Percentiles rank a stretch among this genome's conserved stretches.
These are phyloP conservation scores for Populus hybrid DNA, from an alignment of 441 rosid species.

Conservation along the genomic window DNA sequence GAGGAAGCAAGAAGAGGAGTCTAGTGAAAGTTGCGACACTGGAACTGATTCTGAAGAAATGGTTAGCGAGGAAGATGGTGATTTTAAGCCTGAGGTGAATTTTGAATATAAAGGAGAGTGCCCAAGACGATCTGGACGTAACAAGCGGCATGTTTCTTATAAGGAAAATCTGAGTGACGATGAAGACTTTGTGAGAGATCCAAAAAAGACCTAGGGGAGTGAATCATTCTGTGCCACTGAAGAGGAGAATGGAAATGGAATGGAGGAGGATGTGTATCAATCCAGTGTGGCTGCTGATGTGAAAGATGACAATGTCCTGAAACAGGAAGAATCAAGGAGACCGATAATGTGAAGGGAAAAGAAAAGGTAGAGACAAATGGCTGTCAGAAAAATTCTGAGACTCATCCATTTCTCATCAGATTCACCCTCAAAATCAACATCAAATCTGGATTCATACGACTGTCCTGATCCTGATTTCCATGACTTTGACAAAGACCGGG, in stretches of 20 bases:
- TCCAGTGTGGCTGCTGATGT: slow-evolving; percentile 26
- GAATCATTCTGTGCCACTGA: slow-evolving; percentile 24
- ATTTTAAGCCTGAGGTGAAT: slow-evolving; percentile 28
- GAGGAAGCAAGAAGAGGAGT: slow-evolving; percentile 47
- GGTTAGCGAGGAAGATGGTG: slow-evolving; percentile 32
- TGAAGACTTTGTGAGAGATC: slow-evolving; percentile 33
- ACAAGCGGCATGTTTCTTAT: slow-evolving; percentile 64
- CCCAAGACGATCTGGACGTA: slow-evolving; percentile 72
- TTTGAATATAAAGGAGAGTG: slow-evolving; percentile 30
- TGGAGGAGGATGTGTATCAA: slow-evolving; percentile 28
- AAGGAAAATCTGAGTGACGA: slow-evolving; percentile 78
- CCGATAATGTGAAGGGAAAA: slow-evolving; percentile 21
- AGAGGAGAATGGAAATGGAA: slow-evolving; percentile 24
- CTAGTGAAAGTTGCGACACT: slow-evolving; percentile 59
- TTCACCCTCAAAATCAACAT: slow-evolving; percentile 12
- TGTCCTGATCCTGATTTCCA: slow-evolving; percentile 58
- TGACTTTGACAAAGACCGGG: slow-evolving; percentile 46
- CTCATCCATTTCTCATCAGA: neutral
- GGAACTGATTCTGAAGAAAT: slow-evolving; percentile 42
- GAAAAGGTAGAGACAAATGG: slow-evolving; percentile 25
- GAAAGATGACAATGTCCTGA: slow-evolving; percentile 28
- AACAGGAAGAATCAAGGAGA: slow-evolving; percentile 12
- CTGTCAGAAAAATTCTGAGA: slow-evolving; percentile 19
- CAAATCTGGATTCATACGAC: slow-evolving; percentile 30
- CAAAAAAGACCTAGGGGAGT: slow-evolving; percentile 36